Evolutionary conservation across 1,139 yeast species (phyloP).

Genomic region (Yamadazyma taylorii): DNA sequence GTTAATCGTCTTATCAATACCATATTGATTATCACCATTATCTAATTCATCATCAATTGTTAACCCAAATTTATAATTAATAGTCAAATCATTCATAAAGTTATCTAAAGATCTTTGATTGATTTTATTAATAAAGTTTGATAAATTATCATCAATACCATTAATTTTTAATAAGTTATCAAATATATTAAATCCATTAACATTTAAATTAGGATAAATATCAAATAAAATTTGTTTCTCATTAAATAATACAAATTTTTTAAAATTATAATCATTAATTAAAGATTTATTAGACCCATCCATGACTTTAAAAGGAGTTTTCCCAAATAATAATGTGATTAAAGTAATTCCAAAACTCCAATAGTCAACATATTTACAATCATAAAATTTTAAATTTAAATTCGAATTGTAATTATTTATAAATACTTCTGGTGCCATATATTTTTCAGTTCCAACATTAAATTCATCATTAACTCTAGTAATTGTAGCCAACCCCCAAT

Average conservation of each 20-base stretch:
- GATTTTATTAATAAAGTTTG: constrained; percentile 26
- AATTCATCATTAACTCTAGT: constrained; percentile 38
- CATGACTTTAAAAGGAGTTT: constrained; percentile 38
- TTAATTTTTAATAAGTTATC: constrained; percentile 35
- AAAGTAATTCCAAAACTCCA: constrained; percentile 47
- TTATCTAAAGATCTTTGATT: constrained; percentile 27
- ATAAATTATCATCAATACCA: constrained; percentile 33
- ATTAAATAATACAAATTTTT: constrained; percentile 36
- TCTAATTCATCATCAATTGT: constrained; percentile 33
- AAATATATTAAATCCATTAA: constrained; percentile 34
- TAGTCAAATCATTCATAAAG: constrained; percentile 31
- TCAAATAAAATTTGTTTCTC: constrained; percentile 39
- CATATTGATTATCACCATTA: background rate
- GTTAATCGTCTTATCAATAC: background rate
- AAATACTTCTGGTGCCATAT: constrained; percentile 57
- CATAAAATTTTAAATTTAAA: constrained; percentile 27
- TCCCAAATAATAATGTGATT: constrained; percentile 50
- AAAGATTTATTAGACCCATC: constrained; percentile 17
- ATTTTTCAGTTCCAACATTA: constrained; percentile 57
- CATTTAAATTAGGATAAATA: constrained; percentile 43
- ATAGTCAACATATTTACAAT: constrained; percentile 37
- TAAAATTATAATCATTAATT: constrained; percentile 36
- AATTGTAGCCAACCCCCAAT: constrained; percentile 56
- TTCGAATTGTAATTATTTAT: constrained; percentile 17
- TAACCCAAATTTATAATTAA: constrained; percentile 27